Evolutionary conservation across 768 basidiomycete species (phyloP).

Genomic region (Sarcodon aspratus): DNA sequence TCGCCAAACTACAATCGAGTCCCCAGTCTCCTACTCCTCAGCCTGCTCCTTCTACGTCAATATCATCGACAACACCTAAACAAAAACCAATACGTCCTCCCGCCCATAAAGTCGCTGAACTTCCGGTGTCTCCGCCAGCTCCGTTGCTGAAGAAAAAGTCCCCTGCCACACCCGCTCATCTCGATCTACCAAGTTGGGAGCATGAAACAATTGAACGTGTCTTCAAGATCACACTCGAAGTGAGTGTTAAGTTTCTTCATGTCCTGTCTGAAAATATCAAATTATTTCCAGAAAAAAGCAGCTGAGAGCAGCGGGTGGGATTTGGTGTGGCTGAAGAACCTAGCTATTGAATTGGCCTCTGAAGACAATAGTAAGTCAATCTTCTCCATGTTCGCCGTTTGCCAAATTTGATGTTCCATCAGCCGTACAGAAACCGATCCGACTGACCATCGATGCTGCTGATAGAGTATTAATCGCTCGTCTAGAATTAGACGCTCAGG

Average conservation of each 20-base stretch:
- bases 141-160: conserved; percentile 39
- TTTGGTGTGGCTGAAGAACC: conserved; percentile 73
- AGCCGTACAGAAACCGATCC: conserved; percentile 24
- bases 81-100: conserved; percentile 14
- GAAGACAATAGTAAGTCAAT: conserved; percentile 39
- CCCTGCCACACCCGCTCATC: conserved; percentile 21
- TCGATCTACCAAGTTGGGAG: conserved; percentile 63
- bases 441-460: conserved; percentile 43
- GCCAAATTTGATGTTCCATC: background rate
- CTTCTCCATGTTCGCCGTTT: background rate
- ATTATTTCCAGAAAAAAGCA: conserved; percentile 32
- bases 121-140: conserved; percentile 16
- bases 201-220: conserved; percentile 54
- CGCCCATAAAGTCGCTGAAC: conserved; percentile 13
- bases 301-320: conserved; percentile 55
- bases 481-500: conserved; percentile 66
- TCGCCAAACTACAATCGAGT: conserved; percentile 67
- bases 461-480: conserved; percentile 80
- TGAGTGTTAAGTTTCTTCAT: conserved; percentile 23
- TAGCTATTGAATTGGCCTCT: conserved; percentile 54
- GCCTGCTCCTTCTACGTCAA: conserved; percentile 26
- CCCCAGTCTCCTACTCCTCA: conserved; percentile 25
- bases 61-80: conserved; percentile 18
- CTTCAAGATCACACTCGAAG: conserved; percentile 72
- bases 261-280: background rate